These are phyloP conservation scores for Pseudogymnoascus sp. DNA, from an alignment of 2,329 filamentous ascomycete species.

Conservation along the genomic window DNA sequence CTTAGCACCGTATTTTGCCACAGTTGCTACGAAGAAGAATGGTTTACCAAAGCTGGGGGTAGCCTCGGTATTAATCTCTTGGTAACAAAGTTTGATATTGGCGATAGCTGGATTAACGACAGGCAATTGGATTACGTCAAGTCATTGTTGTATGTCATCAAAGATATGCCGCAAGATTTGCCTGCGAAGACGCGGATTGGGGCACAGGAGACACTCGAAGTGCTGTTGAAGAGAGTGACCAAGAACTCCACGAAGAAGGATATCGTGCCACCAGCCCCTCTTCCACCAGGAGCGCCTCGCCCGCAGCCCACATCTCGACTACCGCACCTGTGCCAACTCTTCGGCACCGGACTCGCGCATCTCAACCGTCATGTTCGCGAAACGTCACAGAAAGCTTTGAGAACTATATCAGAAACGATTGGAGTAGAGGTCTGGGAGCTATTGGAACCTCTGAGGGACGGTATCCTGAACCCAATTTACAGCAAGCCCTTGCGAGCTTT, in stretches of 20 bases:
- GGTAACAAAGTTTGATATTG: conserved; percentile 75
- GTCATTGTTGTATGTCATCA: conserved; percentile 93
- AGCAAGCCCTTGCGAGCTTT: conserved; percentile 88
- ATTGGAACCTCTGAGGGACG: conserved; percentile 81
- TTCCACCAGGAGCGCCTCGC: conserved; percentile 46
- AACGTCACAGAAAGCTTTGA: conserved; percentile 72
- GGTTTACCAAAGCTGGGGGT: conserved; percentile 95
- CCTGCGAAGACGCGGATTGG: conserved; percentile 80
- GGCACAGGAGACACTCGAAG: conserved; percentile 74
- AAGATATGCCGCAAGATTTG: conserved; percentile 92
- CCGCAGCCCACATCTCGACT: conserved; percentile 57
- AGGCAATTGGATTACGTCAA: conserved; percentile 83
- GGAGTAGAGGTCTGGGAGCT: conserved; percentile 78
- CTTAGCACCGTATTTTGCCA: conserved; percentile 82
- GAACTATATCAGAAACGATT: conserved; percentile 70
- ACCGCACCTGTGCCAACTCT: conserved; percentile 69
- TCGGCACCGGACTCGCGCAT: conserved; percentile 83
- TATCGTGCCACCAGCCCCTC: conserved; percentile 40
- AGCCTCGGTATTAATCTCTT: conserved; percentile 84
- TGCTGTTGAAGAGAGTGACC: conserved; percentile 70
- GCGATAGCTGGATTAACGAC: conserved; percentile 71
- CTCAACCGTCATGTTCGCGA: conserved; percentile 94
- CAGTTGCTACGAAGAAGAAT: conserved; percentile 94
- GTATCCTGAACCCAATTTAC: conserved; percentile 84
- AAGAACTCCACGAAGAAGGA: conserved; percentile 76